Conservation (phyloP, 768 basidiomycete genomes). For the Sistotremastrum suecicum region DNA sequence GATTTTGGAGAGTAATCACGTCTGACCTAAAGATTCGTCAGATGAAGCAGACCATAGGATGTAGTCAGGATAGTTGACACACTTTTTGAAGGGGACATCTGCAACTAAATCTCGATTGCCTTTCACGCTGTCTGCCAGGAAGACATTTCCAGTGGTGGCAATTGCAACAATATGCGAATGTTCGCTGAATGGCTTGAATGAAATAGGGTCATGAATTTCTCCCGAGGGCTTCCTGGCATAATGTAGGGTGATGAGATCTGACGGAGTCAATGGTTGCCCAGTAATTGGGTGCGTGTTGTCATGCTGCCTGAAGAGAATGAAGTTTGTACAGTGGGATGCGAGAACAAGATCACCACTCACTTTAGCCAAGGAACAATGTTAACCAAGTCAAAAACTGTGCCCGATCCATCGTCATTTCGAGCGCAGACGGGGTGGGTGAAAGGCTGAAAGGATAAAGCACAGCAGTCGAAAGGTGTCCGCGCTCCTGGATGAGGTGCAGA, state of each 20-base stretch:
- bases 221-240: constrained; percentile 77
- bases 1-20: constrained; percentile 88
- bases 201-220: constrained; percentile 89
- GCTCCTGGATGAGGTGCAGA: constrained; percentile 52
- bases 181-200: constrained; percentile 93
- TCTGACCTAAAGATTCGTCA: constrained; percentile 42
- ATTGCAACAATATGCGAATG: constrained; percentile 93
- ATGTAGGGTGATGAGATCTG: constrained; percentile 65
- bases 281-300: constrained; percentile 70
- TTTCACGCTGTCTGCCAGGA: constrained; percentile 79
- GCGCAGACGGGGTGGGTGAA: constrained; percentile 84
- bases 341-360: constrained; percentile 28
- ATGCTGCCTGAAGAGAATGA: constrained; percentile 43
- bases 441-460: constrained; percentile 80
- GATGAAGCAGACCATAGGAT: neutral
- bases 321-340: constrained; percentile 4
- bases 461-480: constrained; percentile 79
- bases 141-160: constrained; percentile 85
- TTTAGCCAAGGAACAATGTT: constrained; percentile 94
- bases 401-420: constrained; percentile 67
- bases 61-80: constrained; percentile 5
- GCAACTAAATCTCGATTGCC: constrained; percentile 76
- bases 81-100: constrained; percentile 81
- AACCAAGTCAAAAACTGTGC: constrained; percentile 74
- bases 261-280: constrained; percentile 51